Percentiles rank a stretch among this genome's conserved stretches.
These are phyloP conservation scores for Lactuca saligna DNA, from an alignment of 129 eudicot genomes.

Conservation along the genomic window DNA sequence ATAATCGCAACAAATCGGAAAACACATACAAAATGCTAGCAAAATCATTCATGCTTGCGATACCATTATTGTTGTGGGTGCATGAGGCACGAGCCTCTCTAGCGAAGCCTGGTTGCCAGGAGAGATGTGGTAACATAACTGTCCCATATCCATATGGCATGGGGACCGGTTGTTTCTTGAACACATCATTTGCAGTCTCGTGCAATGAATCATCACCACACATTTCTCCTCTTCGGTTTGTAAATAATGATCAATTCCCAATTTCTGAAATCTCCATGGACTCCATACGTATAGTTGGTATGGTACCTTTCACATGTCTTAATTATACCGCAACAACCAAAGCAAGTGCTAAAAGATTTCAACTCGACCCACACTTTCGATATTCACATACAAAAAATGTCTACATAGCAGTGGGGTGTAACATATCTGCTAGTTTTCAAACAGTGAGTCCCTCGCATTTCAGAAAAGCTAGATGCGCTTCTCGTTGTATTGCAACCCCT, in stretches of 20 bases:
- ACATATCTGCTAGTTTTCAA: neutral
- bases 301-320: neutral
- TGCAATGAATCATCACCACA: constrained; percentile 3
- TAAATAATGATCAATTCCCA: neutral
- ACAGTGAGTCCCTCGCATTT: neutral
- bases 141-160: constrained; percentile 30
- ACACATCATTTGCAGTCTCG: constrained; percentile 18
- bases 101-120: constrained; percentile 29
- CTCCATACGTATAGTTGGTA: constrained; percentile 1
- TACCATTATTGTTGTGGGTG: neutral
- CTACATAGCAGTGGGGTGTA: constrained; percentile 24
- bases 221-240: constrained; percentile 5
- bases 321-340: neutral
- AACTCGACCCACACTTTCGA: neutral
- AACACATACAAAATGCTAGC: neutral
- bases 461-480: constrained; percentile 8
- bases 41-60: neutral
- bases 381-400: constrained; percentile 14
- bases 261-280: constrained; percentile 14
- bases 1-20: neutral
- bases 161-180: constrained; percentile 6
- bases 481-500: neutral
- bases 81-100: constrained; percentile 7
- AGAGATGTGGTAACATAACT: constrained; percentile 22
- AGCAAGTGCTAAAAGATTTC: neutral